These are phyloP conservation scores for Phlebopus sp. DNA, from an alignment of 1,284 basidiomycete species.

Conservation along the genomic window DNA sequence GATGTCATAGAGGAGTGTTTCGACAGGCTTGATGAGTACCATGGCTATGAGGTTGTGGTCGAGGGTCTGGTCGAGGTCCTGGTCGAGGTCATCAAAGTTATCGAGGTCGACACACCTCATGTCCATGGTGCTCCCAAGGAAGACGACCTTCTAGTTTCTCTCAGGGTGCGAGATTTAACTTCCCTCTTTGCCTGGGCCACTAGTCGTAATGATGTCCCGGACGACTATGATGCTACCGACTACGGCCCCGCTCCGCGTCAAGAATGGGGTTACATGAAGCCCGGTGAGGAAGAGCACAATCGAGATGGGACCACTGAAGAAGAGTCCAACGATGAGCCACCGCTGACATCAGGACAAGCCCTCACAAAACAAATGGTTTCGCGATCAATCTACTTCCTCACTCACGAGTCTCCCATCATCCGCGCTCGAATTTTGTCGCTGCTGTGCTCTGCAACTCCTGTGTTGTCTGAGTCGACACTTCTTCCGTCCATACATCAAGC, in stretches of 20 bases:
- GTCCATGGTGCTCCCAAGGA: slow-evolving; percentile 14
- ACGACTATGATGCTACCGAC: slow-evolving; percentile 42
- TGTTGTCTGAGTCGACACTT: slow-evolving; percentile 73
- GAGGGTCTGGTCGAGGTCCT: slow-evolving; percentile 88
- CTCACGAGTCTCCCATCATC: slow-evolving; percentile 80
- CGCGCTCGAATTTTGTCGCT: slow-evolving; percentile 78
- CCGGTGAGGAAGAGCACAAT: slow-evolving; percentile 27
- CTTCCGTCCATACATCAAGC: slow-evolving; percentile 81
- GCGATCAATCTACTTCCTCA: slow-evolving; percentile 86
- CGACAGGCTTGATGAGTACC: slow-evolving; percentile 89
- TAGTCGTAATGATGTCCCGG: slow-evolving; percentile 40
- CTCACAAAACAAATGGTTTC: slow-evolving; percentile 82
- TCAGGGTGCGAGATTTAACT: slow-evolving; percentile 35
- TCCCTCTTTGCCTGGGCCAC: slow-evolving; percentile 65
- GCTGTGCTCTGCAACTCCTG: slow-evolving; percentile 67
- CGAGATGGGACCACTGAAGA: slow-evolving; percentile 19
- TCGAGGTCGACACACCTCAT: slow-evolving; percentile 50
- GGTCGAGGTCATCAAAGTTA: slow-evolving; percentile 69
- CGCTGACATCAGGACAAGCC: slow-evolving; percentile 67
- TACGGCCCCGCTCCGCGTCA: slow-evolving; percentile 61
- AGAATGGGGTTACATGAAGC: slow-evolving; percentile 44
- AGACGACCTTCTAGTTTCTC: slow-evolving; percentile 19
- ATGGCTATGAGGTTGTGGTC: slow-evolving; percentile 84
- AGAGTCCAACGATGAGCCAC: slow-evolving; percentile 38
- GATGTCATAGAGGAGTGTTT: slow-evolving; percentile 96